Evolutionary conservation across 2,329 filamentous ascomycete genomes (phyloP).

Genomic region (Beauveria australis): DNA sequence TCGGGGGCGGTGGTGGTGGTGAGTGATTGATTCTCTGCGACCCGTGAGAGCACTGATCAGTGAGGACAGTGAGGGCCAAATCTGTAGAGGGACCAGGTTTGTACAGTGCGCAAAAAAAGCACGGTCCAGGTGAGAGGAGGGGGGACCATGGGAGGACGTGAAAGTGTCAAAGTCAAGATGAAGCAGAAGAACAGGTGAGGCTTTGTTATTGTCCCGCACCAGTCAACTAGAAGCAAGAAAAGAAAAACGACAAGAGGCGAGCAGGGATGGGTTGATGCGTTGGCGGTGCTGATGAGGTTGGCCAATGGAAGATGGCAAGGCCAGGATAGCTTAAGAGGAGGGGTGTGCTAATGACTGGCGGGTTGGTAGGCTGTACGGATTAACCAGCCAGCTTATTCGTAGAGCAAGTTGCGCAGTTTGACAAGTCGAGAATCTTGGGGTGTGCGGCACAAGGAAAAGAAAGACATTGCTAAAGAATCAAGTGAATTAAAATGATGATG

Average conservation of each 20-base stretch:
- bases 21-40: neutral
- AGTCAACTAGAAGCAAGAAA: neutral
- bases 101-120: neutral
- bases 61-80: neutral
- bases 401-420: no score
- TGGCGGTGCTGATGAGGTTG: constrained; percentile 29
- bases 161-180: neutral
- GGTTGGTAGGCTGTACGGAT: no score
- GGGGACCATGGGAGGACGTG: neutral
- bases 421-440: no score
- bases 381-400: no score
- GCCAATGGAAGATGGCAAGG: constrained; percentile 27
- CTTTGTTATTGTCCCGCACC: constrained; percentile 27
- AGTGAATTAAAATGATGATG: no score
- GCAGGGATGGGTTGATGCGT: constrained; percentile 24
- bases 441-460: no score
- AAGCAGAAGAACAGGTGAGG: constrained; percentile 6
- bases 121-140: neutral
- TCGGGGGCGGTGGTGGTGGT: neutral
- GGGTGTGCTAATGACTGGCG: neutral
- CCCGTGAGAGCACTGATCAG: no score
- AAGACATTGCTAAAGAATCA: no score
- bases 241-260: neutral
- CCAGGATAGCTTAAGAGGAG: constrained; percentile 11
- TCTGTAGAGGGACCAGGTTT: neutral